These are phyloP conservation scores for Trichoderma endophyticum DNA, from an alignment of 2,329 filamentous ascomycete genomes.

Conservation along the genomic window DNA sequence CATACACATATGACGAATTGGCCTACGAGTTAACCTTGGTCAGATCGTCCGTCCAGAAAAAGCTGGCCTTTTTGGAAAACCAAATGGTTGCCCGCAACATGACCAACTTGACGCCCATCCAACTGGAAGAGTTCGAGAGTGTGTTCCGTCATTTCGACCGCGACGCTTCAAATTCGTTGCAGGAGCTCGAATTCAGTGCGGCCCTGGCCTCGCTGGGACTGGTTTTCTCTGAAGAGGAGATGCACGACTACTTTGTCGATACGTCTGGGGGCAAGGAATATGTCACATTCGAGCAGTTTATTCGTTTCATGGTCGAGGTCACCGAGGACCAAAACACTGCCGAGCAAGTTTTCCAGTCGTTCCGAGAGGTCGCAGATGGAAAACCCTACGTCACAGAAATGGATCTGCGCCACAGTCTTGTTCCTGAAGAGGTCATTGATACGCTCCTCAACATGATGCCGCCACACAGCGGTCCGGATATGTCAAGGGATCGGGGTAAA, in stretches of 20 bases:
- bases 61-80: conserved; percentile 94
- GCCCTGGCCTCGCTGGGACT: conserved; percentile 91
- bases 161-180: conserved; percentile 82
- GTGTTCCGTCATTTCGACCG: conserved; percentile 98
- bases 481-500: conserved; percentile 77
- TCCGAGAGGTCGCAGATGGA: conserved; percentile 94
- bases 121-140: conserved; percentile 96
- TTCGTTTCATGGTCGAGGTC: conserved; percentile 98
- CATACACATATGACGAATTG: conserved; percentile 95
- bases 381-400: conserved; percentile 99
- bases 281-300: conserved; percentile 98
- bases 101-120: conserved; percentile 97
- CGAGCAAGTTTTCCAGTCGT: conserved; percentile 97
- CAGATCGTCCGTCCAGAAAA: conserved; percentile 89
- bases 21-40: conserved; percentile 91
- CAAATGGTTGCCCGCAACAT: conserved; percentile 97
- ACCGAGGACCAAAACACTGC: conserved; percentile 99
- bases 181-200: conserved; percentile 93
- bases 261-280: conserved; percentile 76
- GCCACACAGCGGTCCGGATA: conserved; percentile 75
- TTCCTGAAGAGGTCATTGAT: conserved; percentile 95
- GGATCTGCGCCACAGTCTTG: conserved; percentile 89
- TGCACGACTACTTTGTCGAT: conserved; percentile 90
- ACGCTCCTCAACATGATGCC: conserved; percentile 88
- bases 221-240: conserved; percentile 96